Evolutionary conservation across 1,284 basidiomycete species (phyloP).

Genomic region (Porphyrellus sp.): DNA sequence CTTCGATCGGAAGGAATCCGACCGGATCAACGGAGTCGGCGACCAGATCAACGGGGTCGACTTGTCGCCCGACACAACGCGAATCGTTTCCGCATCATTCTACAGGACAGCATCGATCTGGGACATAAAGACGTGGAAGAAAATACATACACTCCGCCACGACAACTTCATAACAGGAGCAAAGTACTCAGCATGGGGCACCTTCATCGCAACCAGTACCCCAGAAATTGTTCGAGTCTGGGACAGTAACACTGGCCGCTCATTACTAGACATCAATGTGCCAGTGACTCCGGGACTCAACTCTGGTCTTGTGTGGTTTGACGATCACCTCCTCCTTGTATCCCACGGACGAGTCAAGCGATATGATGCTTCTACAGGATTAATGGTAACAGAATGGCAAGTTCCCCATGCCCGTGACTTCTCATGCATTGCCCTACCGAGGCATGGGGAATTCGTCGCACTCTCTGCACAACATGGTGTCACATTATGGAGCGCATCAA

Average conservation of each 20-base stretch:
- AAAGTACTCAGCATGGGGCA: background rate
- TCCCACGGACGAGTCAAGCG: background rate
- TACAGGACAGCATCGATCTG: background rate
- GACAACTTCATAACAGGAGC: background rate
- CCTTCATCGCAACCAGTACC: background rate
- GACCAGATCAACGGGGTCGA: background rate
- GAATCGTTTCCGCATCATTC: background rate
- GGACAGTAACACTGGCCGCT: background rate
- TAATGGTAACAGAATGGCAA: background rate
- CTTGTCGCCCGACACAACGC: background rate
- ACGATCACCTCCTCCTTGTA: background rate
- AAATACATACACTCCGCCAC: background rate
- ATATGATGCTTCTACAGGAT: background rate
- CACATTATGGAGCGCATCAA: background rate
- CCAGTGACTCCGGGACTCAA: background rate
- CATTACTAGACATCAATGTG: background rate
- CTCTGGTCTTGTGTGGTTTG: slow-evolving; percentile 1
- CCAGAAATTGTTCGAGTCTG: background rate
- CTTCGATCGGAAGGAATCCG: too few relatives aligned
- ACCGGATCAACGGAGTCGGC: too few relatives aligned
- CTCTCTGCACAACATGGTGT: background rate
- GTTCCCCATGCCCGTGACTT: background rate
- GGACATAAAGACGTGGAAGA: background rate
- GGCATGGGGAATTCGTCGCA: background rate
- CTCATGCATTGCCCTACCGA: background rate